These are phyloP conservation scores for Solanum aculeatissimum DNA, from an alignment of 305 asterid species.

Conservation along the genomic window DNA sequence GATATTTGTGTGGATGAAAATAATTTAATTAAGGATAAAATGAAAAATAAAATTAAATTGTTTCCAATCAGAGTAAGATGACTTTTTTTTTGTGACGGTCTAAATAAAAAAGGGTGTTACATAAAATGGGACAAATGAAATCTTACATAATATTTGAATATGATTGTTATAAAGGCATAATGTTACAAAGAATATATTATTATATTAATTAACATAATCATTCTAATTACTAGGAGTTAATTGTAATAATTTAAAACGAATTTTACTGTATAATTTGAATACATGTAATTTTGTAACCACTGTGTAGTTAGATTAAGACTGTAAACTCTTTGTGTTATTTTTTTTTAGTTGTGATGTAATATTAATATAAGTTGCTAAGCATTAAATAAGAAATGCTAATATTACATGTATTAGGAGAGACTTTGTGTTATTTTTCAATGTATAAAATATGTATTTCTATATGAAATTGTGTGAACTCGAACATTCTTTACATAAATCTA, in stretches of 20 bases:
- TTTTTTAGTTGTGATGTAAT: no score
- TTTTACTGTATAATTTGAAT: background rate
- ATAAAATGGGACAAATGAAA: no score
- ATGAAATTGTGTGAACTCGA: background rate
- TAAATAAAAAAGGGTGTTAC: no score
- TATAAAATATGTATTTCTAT: background rate
- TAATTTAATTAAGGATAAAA: no score
- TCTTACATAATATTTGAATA: no score
- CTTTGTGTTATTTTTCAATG: background rate
- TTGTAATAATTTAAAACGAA: background rate
- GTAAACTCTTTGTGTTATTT: background rate
- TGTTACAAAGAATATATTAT: background rate
- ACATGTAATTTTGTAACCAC: accelerated
- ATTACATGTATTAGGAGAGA: background rate
- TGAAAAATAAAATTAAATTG: no score
- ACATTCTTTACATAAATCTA: background rate
- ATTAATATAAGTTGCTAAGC: no score
- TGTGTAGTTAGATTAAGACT: background rate
- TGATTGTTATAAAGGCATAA: background rate
- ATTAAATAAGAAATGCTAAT: no score
- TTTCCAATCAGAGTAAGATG: no score
- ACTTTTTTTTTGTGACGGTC: no score
- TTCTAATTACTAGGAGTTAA: background rate
- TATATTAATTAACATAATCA: background rate
- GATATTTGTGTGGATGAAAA: no score